These are phyloP conservation scores for Penicillium sp. DNA, from an alignment of 2,329 filamentous ascomycete species.

Conservation along the genomic window DNA sequence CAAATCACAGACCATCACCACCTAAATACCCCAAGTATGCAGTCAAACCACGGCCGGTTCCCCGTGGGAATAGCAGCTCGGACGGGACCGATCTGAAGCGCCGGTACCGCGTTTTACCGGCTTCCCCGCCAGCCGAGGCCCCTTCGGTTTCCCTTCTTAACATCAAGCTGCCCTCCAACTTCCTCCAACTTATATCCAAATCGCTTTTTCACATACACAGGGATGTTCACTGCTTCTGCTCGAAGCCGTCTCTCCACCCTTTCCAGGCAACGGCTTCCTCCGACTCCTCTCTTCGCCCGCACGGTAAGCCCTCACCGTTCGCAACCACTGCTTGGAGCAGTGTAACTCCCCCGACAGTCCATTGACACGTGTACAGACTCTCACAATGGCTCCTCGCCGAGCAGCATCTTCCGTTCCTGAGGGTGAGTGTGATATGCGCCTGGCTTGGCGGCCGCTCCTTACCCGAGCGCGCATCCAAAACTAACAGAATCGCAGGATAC, in stretches of 20 bases:
- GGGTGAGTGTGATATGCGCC: conserved; percentile 39
- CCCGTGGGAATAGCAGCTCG: conserved; percentile 5
- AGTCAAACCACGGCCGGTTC: background rate
- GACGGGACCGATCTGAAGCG: conserved; percentile 10
- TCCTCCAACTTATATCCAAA: conserved; percentile 8
- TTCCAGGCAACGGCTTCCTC: conserved; percentile 40
- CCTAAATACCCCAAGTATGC: background rate
- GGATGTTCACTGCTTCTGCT: conserved; percentile 48
- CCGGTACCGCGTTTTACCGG: conserved; percentile 13
- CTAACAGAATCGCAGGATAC: conserved; percentile 53
- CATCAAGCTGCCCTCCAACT: conserved; percentile 14
- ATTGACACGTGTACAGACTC: conserved; percentile 29
- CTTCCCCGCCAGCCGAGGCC: conserved; percentile 25
- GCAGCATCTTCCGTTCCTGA: conserved; percentile 49
- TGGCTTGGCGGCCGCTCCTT: background rate
- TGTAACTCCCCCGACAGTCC: background rate
- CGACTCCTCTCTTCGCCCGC: conserved; percentile 36
- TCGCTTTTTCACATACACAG: conserved; percentile 22
- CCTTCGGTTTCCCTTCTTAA: conserved; percentile 4
- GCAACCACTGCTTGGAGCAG: background rate
- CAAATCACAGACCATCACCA: background rate
- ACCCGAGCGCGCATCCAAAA: too few relatives aligned
- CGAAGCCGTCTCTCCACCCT: conserved; percentile 45
- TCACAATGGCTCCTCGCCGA: conserved; percentile 43
- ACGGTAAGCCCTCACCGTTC: conserved; percentile 27